Evolutionary conservation across 768 basidiomycete genomes (phyloP), one percentile per base, ranked within the genome.

Genomic region (Hirschioporus abietinus): DNA sequence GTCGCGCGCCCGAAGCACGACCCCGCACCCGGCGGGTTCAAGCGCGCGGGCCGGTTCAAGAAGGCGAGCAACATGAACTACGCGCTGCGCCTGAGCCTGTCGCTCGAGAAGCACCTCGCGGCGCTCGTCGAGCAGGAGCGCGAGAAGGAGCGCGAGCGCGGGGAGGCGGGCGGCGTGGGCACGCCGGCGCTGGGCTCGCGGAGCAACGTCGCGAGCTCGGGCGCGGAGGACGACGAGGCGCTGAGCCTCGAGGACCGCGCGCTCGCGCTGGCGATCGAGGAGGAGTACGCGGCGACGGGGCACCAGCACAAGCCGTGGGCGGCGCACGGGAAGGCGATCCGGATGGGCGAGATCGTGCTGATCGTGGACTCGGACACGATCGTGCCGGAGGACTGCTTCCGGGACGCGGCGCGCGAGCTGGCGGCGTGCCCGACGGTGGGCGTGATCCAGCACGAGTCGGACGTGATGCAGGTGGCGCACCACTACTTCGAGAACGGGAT

Each of bases 1-100:
- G 83, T 87, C 66, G 82, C 87, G 42, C 80, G 87, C 61, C 87
- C 87, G 6, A 78, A 78, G 66, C 86, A 88, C 71, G 76, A 77
- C 68, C 72, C 77, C 68, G 67, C 42, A 63, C 72, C 70, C 68
- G 76, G 80, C 70, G 84, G 82, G 15, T 78, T 81, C 70, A 77
- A 80, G 64, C 81, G 86, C 62, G 80, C 83, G 63, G 87, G 87
- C 70, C 80, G 78, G 20, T 79, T 79, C 75, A 83, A 79, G 77
- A 80, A 81, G 73, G 81, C 82, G 12, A 79, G 78, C 30, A 85
- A 86, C 74, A 82, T 84, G 79, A 83, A 84, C 75, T 82, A 79
- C 73, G 78, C 69, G 25, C 76, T 79, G 52, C 75, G 77, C 52
- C 69, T 84, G 1, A 80, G 80, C 5, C 72, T 83, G 30, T 77